These are phyloP conservation scores for Neoscytalidium dimidiatum DNA, from an alignment of 2,329 filamentous ascomycete species.

Conservation along the genomic window DNA sequence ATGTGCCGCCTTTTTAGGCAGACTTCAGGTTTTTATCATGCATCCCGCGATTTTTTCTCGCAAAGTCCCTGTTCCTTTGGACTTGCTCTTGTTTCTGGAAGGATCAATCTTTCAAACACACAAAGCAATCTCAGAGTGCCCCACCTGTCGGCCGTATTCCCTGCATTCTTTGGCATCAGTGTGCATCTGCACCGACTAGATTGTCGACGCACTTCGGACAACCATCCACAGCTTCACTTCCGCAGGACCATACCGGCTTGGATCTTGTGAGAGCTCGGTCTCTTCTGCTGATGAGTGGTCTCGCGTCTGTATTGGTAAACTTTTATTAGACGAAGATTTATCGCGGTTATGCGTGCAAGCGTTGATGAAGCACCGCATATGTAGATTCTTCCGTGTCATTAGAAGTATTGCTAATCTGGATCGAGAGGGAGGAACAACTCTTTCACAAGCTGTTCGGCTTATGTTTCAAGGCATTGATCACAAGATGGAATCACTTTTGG, in stretches of 20 bases:
- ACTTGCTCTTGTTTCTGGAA: neutral
- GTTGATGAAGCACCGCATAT: neutral
- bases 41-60: neutral
- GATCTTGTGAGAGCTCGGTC: neutral
- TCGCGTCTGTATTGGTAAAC: neutral
- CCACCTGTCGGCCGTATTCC: neutral
- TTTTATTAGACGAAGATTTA: neutral
- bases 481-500: neutral
- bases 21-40: neutral
- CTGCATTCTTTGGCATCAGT: neutral
- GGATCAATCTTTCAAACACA: neutral
- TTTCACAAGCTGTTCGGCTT: neutral
- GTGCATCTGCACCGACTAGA: neutral
- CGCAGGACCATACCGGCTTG: neutral
- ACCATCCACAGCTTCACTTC: neutral
- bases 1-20: neutral
- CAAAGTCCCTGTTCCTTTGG: neutral
- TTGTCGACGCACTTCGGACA: neutral
- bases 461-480: neutral
- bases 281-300: neutral
- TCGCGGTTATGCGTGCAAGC: neutral
- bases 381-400: neutral
- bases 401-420: neutral
- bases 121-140: neutral
- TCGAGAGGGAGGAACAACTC: neutral